Conservation (phyloP, 352 stramenopile species). For the Globisporangium spinosum region DNA sequence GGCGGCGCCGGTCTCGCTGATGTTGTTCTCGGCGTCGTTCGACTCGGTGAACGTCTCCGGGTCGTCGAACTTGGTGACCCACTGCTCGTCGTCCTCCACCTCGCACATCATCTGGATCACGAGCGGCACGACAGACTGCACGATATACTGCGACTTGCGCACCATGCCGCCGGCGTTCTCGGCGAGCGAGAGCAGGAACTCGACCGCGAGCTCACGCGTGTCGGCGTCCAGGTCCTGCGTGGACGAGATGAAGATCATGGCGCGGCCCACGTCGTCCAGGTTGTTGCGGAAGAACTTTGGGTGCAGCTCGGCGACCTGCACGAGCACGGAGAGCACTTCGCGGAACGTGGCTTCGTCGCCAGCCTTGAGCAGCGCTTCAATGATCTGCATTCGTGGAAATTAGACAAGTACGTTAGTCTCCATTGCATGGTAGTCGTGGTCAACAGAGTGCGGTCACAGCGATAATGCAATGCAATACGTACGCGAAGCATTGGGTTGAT, state of each 20-base stretch:
- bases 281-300: slow-evolving; percentile 78
- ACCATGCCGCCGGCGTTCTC: slow-evolving; percentile 81
- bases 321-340: slow-evolving; percentile 64
- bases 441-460: not conserved
- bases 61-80: slow-evolving; percentile 77
- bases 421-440: not conserved
- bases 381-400: slow-evolving; percentile 33
- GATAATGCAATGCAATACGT: slow-evolving; percentile 14
- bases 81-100: slow-evolving; percentile 70
- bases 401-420: slow-evolving; percentile 4
- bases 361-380: slow-evolving; percentile 53
- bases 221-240: slow-evolving; percentile 62
- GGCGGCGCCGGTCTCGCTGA: slow-evolving; percentile 68
- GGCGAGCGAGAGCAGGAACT: slow-evolving; percentile 78
- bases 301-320: slow-evolving; percentile 76
- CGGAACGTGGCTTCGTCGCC: slow-evolving; percentile 67
- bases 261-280: slow-evolving; percentile 64
- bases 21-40: slow-evolving; percentile 53
- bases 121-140: slow-evolving; percentile 64
- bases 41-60: slow-evolving; percentile 69
- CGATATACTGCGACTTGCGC: slow-evolving; percentile 65
- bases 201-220: slow-evolving; percentile 73
- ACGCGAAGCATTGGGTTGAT: slow-evolving; percentile 67
- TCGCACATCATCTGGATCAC: slow-evolving; percentile 81
- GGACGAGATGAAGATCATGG: slow-evolving; percentile 78